Evolutionary conservation across 140 eudicot species (phyloP).

Genomic region (Ambrosia hybrid): DNA sequence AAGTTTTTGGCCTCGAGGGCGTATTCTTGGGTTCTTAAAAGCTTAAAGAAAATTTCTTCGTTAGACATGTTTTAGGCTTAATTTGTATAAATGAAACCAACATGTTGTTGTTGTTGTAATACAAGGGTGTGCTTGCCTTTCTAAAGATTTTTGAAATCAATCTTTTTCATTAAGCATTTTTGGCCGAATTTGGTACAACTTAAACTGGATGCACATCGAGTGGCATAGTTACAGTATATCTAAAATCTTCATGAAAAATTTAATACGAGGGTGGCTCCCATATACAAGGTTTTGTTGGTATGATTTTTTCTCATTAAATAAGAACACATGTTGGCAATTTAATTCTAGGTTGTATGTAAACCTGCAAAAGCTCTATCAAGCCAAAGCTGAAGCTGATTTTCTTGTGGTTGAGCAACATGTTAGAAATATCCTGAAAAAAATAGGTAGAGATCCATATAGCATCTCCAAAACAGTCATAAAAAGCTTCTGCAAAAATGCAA

Average conservation of each 20-base stretch:
- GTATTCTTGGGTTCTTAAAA: background rate
- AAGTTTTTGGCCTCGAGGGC: background rate
- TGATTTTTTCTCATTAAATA: background rate
- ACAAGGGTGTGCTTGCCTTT: too few species aligned
- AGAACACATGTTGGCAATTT: slow-evolving; percentile 18
- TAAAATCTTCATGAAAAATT: background rate
- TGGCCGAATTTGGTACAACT: background rate
- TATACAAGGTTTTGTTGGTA: too few species aligned
- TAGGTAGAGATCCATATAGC: slow-evolving; percentile 85
- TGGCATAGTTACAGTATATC: background rate
- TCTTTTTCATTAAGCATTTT: background rate
- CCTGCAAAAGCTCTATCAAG: slow-evolving; percentile 91
- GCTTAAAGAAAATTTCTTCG: background rate
- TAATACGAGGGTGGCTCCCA: background rate
- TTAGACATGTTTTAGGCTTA: slow-evolving; percentile 1
- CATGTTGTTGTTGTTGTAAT: too few species aligned
- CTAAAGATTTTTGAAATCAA: too few species aligned
- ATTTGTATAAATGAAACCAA: background rate
- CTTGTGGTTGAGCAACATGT: slow-evolving; percentile 72
- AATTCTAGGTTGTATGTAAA: slow-evolving; percentile 73
- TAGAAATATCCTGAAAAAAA: slow-evolving; percentile 60
- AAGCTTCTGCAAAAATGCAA: slow-evolving; percentile 90
- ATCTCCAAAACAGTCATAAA: slow-evolving; percentile 68
- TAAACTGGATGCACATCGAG: background rate
- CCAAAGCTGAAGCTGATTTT: slow-evolving; percentile 95